phyloP scores from a whole-genome alignment of 345 rosid species.

The Pugionium cornutum region DNA sequence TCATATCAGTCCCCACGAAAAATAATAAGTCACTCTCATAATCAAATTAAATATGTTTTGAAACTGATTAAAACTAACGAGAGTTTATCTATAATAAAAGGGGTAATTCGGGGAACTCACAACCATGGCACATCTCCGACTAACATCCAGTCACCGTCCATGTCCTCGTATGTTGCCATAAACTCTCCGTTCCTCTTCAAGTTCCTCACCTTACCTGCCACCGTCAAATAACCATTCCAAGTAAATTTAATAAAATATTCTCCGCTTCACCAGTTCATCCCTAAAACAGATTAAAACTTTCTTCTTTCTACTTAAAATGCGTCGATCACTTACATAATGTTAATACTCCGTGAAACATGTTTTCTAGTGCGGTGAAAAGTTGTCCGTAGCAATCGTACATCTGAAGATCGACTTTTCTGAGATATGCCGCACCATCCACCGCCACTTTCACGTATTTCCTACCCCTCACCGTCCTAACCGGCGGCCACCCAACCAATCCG shows the following conservation, averaged over 20 bases:
- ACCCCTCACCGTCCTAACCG: conserved; percentile 50
- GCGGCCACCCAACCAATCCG: conserved; percentile 83
- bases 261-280: neutral
- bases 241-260: neutral
- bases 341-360: conserved; percentile 56
- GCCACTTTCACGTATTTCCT: conserved; percentile 75
- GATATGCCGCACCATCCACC: conserved; percentile 71
- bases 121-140: conserved; percentile 92
- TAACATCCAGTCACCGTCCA: conserved; percentile 89
- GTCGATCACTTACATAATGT: conserved; percentile 45
- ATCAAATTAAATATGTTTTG: neutral
- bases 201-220: conserved; percentile 43
- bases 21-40: neutral
- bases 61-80: too few species aligned
- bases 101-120: conserved; percentile 46
- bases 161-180: conserved; percentile 73
- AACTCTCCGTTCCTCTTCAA: conserved; percentile 43
- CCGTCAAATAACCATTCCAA: neutral
- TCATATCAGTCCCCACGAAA: neutral
- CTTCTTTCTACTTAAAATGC: neutral
- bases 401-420: conserved; percentile 69
- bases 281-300: neutral
- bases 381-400: conserved; percentile 48
- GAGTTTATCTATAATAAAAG: neutral
- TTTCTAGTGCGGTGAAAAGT: conserved; percentile 50